phyloP scores from a whole-genome alignment of 1,284 basidiomycete genomes.

The Sutorius eximius region DNA sequence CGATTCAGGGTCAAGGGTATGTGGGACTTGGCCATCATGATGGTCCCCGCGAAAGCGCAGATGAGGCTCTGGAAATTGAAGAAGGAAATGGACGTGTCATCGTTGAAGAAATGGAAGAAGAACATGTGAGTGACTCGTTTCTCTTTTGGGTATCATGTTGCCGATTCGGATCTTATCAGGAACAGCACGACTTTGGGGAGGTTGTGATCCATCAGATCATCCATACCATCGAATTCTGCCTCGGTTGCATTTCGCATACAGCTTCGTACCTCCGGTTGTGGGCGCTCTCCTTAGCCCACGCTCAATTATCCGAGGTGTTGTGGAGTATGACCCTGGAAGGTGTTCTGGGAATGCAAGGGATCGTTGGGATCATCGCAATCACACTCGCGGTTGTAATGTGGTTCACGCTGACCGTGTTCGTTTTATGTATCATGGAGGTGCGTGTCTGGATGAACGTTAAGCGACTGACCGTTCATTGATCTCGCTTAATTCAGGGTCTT shows the following conservation, averaged over 20 bases:
- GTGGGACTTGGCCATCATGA: conserved; percentile 60
- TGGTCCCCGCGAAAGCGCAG: conserved; percentile 46
- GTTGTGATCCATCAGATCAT: conserved; percentile 96
- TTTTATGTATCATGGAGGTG: conserved; percentile 94
- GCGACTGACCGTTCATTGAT: conserved; percentile 10
- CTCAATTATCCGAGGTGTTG: conserved; percentile 94
- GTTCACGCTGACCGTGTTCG: conserved; percentile 76
- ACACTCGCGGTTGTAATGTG: conserved; percentile 74
- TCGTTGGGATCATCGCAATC: conserved; percentile 62
- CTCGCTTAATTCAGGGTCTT: conserved; percentile 59
- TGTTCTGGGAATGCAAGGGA: conserved; percentile 55
- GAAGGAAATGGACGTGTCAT: conserved; percentile 80
- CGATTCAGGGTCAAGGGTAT: conserved; percentile 86
- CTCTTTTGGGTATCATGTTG: conserved; percentile 7
- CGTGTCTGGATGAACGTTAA: conserved; percentile 35
- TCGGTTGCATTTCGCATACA: conserved; percentile 98
- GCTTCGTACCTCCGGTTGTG: conserved; percentile 98
- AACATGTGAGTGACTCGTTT: conserved; percentile 51
- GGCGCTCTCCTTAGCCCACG: conserved; percentile 97
- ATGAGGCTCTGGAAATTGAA: conserved; percentile 73
- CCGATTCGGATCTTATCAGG: conserved; percentile 44
- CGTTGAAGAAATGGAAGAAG: conserved; percentile 66
- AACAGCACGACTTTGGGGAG: conserved; percentile 89
- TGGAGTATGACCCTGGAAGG: conserved; percentile 81
- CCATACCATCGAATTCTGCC: conserved; percentile 98